Base-by-base conservation (phyloP, 148 eudicot species). In the Hydrangea macrophylla region DNA sequence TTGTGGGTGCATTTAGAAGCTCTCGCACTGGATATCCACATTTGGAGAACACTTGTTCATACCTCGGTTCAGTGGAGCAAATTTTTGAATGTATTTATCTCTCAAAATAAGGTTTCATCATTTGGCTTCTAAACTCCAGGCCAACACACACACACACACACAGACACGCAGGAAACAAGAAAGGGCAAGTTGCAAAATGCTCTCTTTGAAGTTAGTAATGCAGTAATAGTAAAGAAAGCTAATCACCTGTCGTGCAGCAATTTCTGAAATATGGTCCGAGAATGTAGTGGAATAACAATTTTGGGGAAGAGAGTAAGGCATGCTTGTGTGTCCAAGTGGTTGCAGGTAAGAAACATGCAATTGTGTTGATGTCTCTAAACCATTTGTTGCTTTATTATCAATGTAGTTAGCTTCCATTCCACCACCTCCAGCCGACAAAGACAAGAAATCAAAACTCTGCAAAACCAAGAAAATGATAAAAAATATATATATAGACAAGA, bases 381-480 rank as follows among this genome's bases (percentile, higher is more conserved):
- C n/a, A 9, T 48, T 55, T 64, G 72, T 76, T 20, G 26, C 13
- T 60, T 63, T 75, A 69, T 61, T 50, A 26, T 20, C 65, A 58
- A 68, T 55, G 44, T 48, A 37, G 25, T 65, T 62, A 62, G 66
- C 60, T 62, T 70, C 79, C 69, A 75, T 20, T 30, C 59, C 82
- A 26, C 62, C 69, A 70, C 39, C 68, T 74, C 84, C 70, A 45
- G 73, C 59, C 39, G 80, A 81, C 67, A 86, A 58, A 26, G 91
- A 79, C 33, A 84, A 71, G 70, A 84, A 84, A 79, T 80, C 80
- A 50, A 60, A 73, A 68, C 75, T 68, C 95, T 89, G 89, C 74
- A 75, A 61, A 60, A 68, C 32, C 60, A 59, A 7, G 32, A 60
- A 55, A 37, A 65, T 45, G 2, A 67, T 12, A 65, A 27, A 13